phyloP scores from a whole-genome alignment of 257 asterid genomes.

The Phtheirospermum japonicum region DNA sequence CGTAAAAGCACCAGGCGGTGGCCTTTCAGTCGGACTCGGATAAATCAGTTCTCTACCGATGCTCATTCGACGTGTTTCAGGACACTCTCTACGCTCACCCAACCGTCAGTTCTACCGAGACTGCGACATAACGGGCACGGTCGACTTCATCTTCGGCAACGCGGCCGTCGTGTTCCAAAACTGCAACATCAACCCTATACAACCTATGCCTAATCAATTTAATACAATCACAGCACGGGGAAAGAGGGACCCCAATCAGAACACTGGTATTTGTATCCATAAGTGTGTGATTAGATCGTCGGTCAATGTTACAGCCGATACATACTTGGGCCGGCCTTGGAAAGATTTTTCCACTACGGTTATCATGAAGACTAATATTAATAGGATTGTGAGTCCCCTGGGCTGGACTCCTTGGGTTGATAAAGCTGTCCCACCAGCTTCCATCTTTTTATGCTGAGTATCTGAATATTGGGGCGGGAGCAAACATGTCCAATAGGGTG shows the following conservation, averaged over 20 bases:
- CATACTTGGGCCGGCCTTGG: conserved; percentile 82
- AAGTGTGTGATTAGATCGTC: too few species aligned
- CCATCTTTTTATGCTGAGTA: conserved; percentile 70
- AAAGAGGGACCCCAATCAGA: conserved; percentile 55
- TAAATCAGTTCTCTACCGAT: too few species aligned
- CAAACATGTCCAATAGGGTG: too few species aligned
- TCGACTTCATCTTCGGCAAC: too few species aligned
- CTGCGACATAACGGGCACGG: too few species aligned
- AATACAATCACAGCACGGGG: conserved; percentile 87
- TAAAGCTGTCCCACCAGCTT: conserved; percentile 37
- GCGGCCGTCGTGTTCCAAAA: conserved; percentile 62
- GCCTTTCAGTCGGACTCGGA: too few species aligned
- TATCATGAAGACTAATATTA: conserved; percentile 45
- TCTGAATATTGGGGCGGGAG: too few species aligned
- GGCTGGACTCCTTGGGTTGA: conserved; percentile 70
- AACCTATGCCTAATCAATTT: conserved; percentile 59
- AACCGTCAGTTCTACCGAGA: too few species aligned
- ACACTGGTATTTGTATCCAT: too few species aligned
- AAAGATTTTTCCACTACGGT: conserved; percentile 57
- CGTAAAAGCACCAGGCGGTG: conserved; percentile 58
- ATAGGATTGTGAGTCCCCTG: conserved; percentile 40
- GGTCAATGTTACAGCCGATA: conserved; percentile 35
- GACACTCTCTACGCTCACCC: too few species aligned
- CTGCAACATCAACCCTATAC: conserved; percentile 69
- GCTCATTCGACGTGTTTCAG: too few species aligned